phyloP scores from a whole-genome alignment of 768 basidiomycete genomes.

The Neoboletus brunneissimus region DNA sequence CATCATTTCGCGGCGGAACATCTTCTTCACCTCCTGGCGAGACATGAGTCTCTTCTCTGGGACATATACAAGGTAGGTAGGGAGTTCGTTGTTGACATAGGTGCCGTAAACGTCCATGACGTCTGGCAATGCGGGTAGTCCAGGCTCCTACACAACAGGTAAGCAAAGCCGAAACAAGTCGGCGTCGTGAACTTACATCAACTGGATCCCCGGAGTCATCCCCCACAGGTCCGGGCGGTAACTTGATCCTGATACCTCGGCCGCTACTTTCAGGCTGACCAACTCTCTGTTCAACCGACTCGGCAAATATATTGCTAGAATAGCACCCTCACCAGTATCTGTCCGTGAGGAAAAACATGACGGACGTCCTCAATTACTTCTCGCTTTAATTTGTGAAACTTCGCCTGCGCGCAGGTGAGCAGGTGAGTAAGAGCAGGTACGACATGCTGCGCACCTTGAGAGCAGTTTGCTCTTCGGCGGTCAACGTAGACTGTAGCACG shows the following conservation, averaged over 20 bases:
- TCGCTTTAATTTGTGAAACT: conserved; percentile 29
- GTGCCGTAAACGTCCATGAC: conserved; percentile 22
- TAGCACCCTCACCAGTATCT: conserved; percentile 23
- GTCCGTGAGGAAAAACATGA: conserved; percentile 26
- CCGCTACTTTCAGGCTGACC: conserved; percentile 25
- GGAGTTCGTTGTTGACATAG: conserved; percentile 31
- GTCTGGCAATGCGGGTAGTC: conserved; percentile 17
- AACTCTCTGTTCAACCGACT: not conserved
- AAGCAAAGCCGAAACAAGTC: not conserved
- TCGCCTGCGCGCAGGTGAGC: conserved; percentile 15
- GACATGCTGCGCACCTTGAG: conserved; percentile 17
- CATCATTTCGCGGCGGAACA: conserved; percentile 28
- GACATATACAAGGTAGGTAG: conserved; percentile 29
- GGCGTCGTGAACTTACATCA: conserved; percentile 9
- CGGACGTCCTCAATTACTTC: conserved; percentile 31
- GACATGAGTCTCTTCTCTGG: conserved; percentile 26
- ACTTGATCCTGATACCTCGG: conserved; percentile 20
- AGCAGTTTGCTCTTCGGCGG: conserved; percentile 23
- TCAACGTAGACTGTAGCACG: conserved; percentile 20
- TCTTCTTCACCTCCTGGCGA: conserved; percentile 31
- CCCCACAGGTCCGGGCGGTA: conserved; percentile 17
- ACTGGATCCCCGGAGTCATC: not conserved
- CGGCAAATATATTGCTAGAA: not conserved
- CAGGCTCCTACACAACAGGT: conserved; percentile 13
- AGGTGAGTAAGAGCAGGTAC: not conserved